These are phyloP conservation scores for Pholiota microspora DNA, from an alignment of 768 basidiomycete genomes.

Conservation along the genomic window DNA sequence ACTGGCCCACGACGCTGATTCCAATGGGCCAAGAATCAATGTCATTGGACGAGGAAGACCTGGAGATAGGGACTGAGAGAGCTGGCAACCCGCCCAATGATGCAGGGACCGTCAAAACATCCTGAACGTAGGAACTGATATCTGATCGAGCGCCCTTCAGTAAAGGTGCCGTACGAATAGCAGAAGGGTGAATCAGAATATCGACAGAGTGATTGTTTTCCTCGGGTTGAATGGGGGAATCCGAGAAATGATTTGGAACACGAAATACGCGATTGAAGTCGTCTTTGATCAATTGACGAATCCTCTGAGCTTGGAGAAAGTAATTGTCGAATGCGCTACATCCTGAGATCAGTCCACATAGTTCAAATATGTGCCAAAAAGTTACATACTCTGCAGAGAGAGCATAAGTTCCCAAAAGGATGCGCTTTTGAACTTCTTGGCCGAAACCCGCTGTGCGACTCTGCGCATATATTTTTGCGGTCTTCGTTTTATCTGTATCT, in stretches of 20 bases:
- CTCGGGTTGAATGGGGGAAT: background rate
- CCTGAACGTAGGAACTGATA: conserved; percentile 77
- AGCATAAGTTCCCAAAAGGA: conserved; percentile 89
- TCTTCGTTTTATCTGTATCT: conserved; percentile 43
- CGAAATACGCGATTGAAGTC: conserved; percentile 78
- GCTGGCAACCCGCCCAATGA: conserved; percentile 89
- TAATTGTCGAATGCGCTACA: conserved; percentile 95
- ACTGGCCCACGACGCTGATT: conserved; percentile 80
- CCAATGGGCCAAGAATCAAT: conserved; percentile 74
- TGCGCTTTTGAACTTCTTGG: conserved; percentile 78
- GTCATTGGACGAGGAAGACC: background rate
- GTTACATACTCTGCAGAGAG: conserved; percentile 81
- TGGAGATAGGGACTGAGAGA: conserved; percentile 60
- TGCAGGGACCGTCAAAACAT: conserved; percentile 89
- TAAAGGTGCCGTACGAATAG: conserved; percentile 79
- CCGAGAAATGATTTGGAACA: conserved; percentile 47
- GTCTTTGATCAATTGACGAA: conserved; percentile 65
- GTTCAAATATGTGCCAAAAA: background rate
- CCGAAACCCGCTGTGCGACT: conserved; percentile 78
- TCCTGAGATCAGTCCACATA: background rate
- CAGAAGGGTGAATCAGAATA: conserved; percentile 81
- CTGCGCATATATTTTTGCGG: conserved; percentile 58
- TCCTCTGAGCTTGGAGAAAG: conserved; percentile 87
- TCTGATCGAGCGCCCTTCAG: conserved; percentile 30
- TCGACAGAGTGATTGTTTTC: conserved; percentile 51